phyloP scores from a whole-genome alignment of 805 yeast species.

The Candida odintsovae region DNA sequence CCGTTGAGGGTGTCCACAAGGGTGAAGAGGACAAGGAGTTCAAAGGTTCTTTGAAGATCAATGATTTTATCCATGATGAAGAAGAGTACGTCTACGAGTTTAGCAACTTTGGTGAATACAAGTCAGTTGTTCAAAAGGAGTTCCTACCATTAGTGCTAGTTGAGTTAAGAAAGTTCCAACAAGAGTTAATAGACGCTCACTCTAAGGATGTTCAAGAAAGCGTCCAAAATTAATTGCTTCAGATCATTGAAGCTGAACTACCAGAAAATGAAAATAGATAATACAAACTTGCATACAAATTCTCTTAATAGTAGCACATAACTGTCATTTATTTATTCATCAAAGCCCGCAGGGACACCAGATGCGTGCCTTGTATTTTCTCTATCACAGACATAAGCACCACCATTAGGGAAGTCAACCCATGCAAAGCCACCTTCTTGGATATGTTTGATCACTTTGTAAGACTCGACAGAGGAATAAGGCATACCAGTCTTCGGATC shows the following conservation, averaged over 20 bases:
- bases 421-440: conserved; percentile 52
- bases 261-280: conserved; percentile 4
- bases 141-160: conserved; percentile 47
- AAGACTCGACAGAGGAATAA: conserved; percentile 79
- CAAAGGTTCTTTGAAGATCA: conserved; percentile 43
- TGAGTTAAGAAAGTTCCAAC: conserved; percentile 54
- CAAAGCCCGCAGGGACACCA: conserved; percentile 88
- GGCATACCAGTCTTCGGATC: conserved; percentile 90
- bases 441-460: conserved; percentile 52
- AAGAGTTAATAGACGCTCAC: conserved; percentile 55
- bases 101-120: conserved; percentile 34
- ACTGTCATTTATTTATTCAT: conserved; percentile 13
- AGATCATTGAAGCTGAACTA: background rate
- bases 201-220: conserved; percentile 55
- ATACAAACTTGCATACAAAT: background rate
- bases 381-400: conserved; percentile 37
- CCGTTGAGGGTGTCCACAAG: conserved; percentile 33
- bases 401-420: conserved; percentile 45
- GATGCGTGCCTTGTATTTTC: conserved; percentile 52
- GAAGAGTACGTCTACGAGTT: conserved; percentile 58
- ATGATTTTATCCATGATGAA: conserved; percentile 77
- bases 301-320: background rate
- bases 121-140: conserved; percentile 33
- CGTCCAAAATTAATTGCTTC: background rate
- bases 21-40: conserved; percentile 25